Conservation (phyloP, 257 asterid genomes). For the Paraleonurus japonicus region DNA sequence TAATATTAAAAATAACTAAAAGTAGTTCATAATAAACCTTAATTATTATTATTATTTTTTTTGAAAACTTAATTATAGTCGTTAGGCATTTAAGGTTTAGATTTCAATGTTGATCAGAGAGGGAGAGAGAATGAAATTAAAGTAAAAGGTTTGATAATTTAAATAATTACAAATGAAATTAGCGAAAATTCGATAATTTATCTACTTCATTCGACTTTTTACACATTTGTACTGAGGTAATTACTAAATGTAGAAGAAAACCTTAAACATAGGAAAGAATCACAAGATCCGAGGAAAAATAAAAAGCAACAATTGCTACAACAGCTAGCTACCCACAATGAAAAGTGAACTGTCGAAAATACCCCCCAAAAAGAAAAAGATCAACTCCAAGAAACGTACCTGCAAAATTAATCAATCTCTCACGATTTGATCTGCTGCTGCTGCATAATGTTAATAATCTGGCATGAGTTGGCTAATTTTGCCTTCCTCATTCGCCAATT, state of each 20-base stretch:
- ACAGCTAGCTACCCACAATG: constrained; percentile 23
- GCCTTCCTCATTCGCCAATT: constrained; percentile 62
- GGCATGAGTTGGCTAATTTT: constrained; percentile 82
- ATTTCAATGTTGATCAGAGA: background rate
- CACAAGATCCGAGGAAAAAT: background rate
- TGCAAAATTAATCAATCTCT: constrained; percentile 31
- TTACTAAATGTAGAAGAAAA: background rate
- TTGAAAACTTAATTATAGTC: no score
- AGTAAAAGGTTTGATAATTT: background rate
- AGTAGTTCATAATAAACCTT: no score
- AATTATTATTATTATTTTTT: no score
- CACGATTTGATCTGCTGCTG: background rate
- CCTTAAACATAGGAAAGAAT: constrained; percentile 18
- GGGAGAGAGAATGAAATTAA: background rate
- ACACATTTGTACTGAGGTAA: constrained; percentile 29
- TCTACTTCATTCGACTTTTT: constrained; percentile 19
- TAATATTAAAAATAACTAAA: no score
- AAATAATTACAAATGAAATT: background rate
- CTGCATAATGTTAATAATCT: constrained; percentile 52
- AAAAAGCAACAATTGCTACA: constrained; percentile 7
- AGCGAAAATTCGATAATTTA: background rate
- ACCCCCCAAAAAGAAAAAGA: background rate
- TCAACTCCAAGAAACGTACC: constrained; percentile 27
- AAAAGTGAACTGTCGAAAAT: constrained; percentile 14
- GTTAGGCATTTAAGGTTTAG: background rate